These are phyloP conservation scores for Huiozyma sinensis DNA, from an alignment of 805 yeast species.

Conservation along the genomic window DNA sequence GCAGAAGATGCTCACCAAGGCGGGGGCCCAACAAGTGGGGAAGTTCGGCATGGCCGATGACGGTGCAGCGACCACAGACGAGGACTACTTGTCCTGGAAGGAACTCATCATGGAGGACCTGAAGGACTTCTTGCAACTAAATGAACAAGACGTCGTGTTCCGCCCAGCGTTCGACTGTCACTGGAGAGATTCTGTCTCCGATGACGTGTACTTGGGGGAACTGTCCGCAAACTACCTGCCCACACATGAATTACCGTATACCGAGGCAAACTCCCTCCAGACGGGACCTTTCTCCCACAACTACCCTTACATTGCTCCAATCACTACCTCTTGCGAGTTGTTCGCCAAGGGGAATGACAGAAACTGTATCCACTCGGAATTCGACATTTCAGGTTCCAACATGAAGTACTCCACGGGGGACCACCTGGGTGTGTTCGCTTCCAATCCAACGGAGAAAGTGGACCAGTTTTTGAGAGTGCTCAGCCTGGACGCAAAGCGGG, in stretches of 20 bases:
- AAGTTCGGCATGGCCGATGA: conserved; percentile 87
- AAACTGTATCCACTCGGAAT: conserved; percentile 83
- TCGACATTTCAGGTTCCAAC: conserved; percentile 67
- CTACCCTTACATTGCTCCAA: conserved; percentile 76
- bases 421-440: conserved; percentile 90
- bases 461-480: conserved; percentile 54
- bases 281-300: conserved; percentile 74
- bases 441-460: conserved; percentile 69
- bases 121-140: conserved; percentile 52
- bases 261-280: conserved; percentile 29
- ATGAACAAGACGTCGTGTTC: conserved; percentile 61
- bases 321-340: conserved; percentile 55
- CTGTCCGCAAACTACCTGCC: conserved; percentile 52
- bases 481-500: conserved; percentile 40
- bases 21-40: conserved; percentile 68
- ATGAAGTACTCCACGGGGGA: conserved; percentile 90
- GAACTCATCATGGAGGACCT: conserved; percentile 60
- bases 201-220: conserved; percentile 67
- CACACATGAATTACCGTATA: conserved; percentile 25
- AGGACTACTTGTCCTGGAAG: conserved; percentile 90
- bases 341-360: conserved; percentile 49
- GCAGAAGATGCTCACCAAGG: conserved; percentile 38
- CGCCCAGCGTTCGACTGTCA: conserved; percentile 52
- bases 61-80: conserved; percentile 90
- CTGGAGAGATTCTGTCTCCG: conserved; percentile 29